Conservation (phyloP, 306 rosid species). For the Medicago truncatula region DNA sequence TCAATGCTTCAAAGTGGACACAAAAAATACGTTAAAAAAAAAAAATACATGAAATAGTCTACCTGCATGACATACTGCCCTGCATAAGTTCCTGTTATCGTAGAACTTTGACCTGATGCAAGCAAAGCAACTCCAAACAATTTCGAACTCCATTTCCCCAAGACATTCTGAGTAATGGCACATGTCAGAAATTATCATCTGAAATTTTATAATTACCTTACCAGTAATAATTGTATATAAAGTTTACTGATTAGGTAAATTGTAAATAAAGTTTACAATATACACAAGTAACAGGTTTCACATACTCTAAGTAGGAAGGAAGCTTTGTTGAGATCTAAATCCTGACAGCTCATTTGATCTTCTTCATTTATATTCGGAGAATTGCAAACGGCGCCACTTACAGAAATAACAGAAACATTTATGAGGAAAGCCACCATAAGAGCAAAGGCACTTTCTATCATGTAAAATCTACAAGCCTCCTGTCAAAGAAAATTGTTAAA, state of each 20-base stretch:
- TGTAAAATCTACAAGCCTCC: slow-evolving; percentile 96
- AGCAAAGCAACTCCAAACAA: slow-evolving; percentile 91
- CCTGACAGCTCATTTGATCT: slow-evolving; percentile 73
- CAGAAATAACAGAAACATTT: slow-evolving; percentile 85
- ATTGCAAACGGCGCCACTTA: slow-evolving; percentile 90
- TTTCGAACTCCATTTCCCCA: slow-evolving; percentile 97
- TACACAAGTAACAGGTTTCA: slow-evolving; percentile 32
- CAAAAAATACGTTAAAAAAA: not conserved
- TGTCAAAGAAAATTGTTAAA: slow-evolving; percentile 42
- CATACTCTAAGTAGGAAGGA: slow-evolving; percentile 87
- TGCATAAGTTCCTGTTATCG: slow-evolving; percentile 98
- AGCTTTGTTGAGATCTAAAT: slow-evolving; percentile 93
- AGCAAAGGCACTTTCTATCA: slow-evolving; percentile 93
- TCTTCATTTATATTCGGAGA: slow-evolving; percentile 67
- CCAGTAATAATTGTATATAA: slow-evolving; percentile 3
- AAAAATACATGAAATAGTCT: slow-evolving; percentile 31
- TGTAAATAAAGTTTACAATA: slow-evolving; percentile 18
- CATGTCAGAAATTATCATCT: slow-evolving; percentile 23
- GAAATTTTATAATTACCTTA: slow-evolving; percentile 11
- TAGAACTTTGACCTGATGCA: slow-evolving; percentile 99
- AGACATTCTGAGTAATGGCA: slow-evolving; percentile 68
- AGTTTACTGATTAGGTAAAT: slow-evolving; percentile 19
- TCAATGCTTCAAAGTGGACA: slow-evolving; percentile 8
- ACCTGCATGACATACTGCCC: slow-evolving; percentile 99
- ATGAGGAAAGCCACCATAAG: slow-evolving; percentile 88